Conservation (phyloP, 495 filamentous ascomycete genomes). For the Aspergillus sparsus region DNA sequence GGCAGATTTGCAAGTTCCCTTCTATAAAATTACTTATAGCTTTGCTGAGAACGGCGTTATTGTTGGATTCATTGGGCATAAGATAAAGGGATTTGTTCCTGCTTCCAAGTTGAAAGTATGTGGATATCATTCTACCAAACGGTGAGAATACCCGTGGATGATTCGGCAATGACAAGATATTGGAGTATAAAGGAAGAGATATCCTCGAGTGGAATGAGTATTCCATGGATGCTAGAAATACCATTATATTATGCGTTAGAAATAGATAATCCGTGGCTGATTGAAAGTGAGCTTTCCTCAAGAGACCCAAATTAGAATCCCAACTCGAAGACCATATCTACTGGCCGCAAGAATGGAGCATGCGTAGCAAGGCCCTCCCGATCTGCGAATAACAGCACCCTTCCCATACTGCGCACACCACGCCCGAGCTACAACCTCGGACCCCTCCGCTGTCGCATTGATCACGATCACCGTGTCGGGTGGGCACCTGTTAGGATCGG, state of each 20-base stretch:
- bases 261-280: background rate
- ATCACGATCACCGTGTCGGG: background rate
- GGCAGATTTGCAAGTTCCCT: constrained; percentile 30
- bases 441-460: background rate
- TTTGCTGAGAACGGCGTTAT: constrained; percentile 46
- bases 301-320: constrained; percentile 2
- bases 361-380: constrained; percentile 2
- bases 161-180: constrained; percentile 32
- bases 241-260: background rate
- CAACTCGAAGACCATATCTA: constrained; percentile 2
- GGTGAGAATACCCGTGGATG: constrained; percentile 51
- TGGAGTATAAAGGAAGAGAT: constrained; percentile 37
- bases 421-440: constrained; percentile 4
- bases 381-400: background rate
- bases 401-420: constrained; percentile 5
- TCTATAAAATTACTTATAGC: constrained; percentile 46
- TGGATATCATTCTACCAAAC: constrained; percentile 53
- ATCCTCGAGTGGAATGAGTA: constrained; percentile 38
- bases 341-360: background rate
- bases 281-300: background rate
- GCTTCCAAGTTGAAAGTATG: constrained; percentile 56
- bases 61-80: constrained; percentile 42
- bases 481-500: background rate
- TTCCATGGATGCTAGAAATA: constrained; percentile 12
- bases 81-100: constrained; percentile 45